Percentiles rank a stretch among this genome's conserved stretches.
Conservation (phyloP, 768 basidiomycete genomes). For the Tulasnella sp. region DNA sequence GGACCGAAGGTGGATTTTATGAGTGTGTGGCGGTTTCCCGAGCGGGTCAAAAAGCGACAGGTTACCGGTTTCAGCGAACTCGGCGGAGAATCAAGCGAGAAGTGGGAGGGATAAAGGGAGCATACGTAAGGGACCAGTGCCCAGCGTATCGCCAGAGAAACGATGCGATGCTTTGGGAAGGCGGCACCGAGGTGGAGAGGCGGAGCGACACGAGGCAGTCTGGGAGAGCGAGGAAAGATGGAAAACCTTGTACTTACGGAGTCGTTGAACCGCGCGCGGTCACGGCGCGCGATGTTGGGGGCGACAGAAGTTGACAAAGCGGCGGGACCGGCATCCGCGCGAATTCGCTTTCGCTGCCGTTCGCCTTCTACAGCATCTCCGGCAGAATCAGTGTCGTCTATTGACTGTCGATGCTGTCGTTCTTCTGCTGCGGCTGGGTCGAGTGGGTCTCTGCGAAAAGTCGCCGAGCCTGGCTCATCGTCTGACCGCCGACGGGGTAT, state of each 20-base stretch:
- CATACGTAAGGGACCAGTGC: not conserved
- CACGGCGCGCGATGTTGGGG: constrained; percentile 4
- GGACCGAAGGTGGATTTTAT: not conserved
- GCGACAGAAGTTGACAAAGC: not conserved
- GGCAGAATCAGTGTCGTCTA: not conserved
- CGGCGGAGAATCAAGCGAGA: not conserved
- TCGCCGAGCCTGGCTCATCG: not conserved
- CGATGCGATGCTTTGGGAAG: not conserved
- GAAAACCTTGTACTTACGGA: constrained; percentile 5
- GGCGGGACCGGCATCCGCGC: not conserved
- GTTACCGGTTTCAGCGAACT: not conserved
- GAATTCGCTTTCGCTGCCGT: not conserved
- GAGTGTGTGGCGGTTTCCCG: not conserved
- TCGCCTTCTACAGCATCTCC: not conserved
- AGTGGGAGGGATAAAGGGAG: not conserved
- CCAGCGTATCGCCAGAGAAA: not conserved
- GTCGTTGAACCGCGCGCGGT: constrained; percentile 11
- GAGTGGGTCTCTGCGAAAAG: not conserved
- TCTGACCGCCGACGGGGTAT: not conserved
- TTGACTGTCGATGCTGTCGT: not conserved
- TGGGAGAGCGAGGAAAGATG: not conserved
- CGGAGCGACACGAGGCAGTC: not conserved
- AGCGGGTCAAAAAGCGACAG: not conserved
- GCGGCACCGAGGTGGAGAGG: not conserved
- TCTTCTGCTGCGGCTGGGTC: not conserved